Conservation (phyloP, 75 land plant genomes). For the Cupressus sempervirens region DNA sequence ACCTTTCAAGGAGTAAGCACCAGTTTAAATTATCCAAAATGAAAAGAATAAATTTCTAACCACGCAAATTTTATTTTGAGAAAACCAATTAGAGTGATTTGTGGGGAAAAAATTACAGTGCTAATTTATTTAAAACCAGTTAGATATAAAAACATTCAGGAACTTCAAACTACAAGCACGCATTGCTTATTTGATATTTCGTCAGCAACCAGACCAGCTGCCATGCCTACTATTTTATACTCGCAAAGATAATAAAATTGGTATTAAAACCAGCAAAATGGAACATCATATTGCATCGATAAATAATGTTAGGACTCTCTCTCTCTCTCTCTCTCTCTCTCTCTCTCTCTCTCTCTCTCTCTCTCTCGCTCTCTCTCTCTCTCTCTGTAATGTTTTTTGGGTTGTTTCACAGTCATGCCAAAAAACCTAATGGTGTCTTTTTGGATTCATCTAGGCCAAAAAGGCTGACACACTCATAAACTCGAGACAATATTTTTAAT, state of each 20-base stretch:
- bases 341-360: too few relatives aligned
- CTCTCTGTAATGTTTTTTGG: too few relatives aligned
- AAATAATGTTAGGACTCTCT: background rate
- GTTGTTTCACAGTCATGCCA: too few relatives aligned
- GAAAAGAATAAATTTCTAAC: background rate
- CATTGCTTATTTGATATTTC: background rate
- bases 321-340: too few relatives aligned
- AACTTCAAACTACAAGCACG: background rate
- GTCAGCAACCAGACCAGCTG: too few relatives aligned
- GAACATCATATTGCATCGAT: background rate
- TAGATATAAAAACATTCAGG: background rate
- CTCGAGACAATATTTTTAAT: too few relatives aligned
- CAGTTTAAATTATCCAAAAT: background rate
- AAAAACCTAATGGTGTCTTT: too few relatives aligned
- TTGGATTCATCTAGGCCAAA: too few relatives aligned
- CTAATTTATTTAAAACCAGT: background rate
- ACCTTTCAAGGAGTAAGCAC: background rate
- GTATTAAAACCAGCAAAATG: background rate
- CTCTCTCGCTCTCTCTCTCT: too few relatives aligned
- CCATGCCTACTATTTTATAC: background rate
- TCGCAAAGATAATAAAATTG: background rate
- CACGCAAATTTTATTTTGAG: background rate
- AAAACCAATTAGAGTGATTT: too few relatives aligned
- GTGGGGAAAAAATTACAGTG: background rate
- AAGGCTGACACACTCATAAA: too few relatives aligned